These are phyloP conservation scores for Paspalum vaginatum DNA, from an alignment of 176 grass and related monocot genomes.

Conservation along the genomic window DNA sequence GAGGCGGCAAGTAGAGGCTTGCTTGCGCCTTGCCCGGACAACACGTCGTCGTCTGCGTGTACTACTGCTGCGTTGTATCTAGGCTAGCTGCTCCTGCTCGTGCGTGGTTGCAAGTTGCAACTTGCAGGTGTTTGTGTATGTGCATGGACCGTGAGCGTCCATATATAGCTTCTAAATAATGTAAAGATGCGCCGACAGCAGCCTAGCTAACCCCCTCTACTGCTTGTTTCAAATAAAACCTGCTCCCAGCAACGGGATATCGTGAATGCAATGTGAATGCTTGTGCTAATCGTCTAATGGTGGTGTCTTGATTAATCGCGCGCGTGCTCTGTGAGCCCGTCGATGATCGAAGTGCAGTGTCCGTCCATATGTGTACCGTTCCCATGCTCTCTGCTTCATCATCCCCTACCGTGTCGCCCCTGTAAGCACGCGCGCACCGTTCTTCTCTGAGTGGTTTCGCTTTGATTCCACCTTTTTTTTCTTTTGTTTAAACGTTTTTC, in stretches of 20 bases:
- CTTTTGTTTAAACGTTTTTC: too few species aligned
- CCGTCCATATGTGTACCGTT: too few species aligned
- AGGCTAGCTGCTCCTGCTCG: too few species aligned
- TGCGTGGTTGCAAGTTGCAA: background rate
- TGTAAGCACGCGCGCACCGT: too few species aligned
- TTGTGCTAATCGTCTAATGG: background rate
- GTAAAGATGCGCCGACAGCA: background rate
- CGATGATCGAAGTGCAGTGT: too few species aligned
- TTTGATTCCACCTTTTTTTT: too few species aligned
- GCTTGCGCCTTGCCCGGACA: background rate
- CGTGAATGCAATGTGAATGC: background rate
- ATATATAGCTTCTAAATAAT: slow-evolving; percentile 27
- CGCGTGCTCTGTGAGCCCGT: background rate
- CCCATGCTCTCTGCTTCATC: too few species aligned
- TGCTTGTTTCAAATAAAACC: background rate
- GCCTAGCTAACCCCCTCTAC: background rate
- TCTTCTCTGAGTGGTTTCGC: too few species aligned
- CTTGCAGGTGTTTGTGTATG: background rate
- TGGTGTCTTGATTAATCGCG: too few species aligned
- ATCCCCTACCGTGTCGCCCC: too few species aligned
- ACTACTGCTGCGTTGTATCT: too few species aligned
- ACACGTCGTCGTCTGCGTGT: too few species aligned
- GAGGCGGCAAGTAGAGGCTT: background rate
- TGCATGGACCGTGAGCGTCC: background rate
- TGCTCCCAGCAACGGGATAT: background rate